These are phyloP conservation scores for Meyerozyma athensensis DNA, from an alignment of 1,139 yeast genomes.

Conservation along the genomic window DNA sequence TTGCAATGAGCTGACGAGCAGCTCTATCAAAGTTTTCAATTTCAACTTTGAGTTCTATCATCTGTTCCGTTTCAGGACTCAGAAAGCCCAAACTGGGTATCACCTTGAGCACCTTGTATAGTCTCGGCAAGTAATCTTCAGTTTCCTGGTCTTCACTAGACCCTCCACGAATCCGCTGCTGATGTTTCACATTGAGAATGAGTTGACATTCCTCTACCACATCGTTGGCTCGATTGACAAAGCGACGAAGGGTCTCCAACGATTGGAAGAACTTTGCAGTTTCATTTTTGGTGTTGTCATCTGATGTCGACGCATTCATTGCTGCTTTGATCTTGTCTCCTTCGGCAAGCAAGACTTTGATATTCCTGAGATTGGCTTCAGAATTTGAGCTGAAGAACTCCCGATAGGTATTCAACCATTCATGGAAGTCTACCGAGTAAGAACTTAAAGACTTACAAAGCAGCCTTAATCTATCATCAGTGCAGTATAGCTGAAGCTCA, in stretches of 20 bases:
- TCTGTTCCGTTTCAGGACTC: constrained; percentile 56
- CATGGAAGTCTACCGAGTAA: constrained; percentile 40
- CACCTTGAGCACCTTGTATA: constrained; percentile 35
- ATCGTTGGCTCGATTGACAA: constrained; percentile 41
- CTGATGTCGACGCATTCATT: constrained; percentile 18
- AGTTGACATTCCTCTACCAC: constrained; percentile 58
- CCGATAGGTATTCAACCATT: constrained; percentile 50
- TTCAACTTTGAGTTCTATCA: constrained; percentile 50
- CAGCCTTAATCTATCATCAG: constrained; percentile 48
- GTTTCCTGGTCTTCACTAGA: constrained; percentile 13
- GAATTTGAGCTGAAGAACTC: constrained; percentile 34
- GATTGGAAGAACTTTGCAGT: constrained; percentile 12
- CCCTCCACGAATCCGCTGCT: constrained; percentile 39
- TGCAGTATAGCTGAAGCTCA: constrained; percentile 43
- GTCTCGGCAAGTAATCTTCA: constrained; percentile 17
- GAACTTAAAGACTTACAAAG: constrained; percentile 30
- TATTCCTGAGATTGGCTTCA: constrained; percentile 44
- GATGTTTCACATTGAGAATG: constrained; percentile 46
- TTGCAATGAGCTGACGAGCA: constrained; percentile 35
- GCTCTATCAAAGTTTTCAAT: constrained; percentile 51
- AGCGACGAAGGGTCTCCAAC: constrained; percentile 35
- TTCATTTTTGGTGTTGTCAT: constrained; percentile 7
- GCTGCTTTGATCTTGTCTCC: constrained; percentile 50
- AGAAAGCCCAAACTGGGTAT: constrained; percentile 49
- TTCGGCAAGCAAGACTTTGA: constrained; percentile 45